Percentiles rank a stretch among this genome's conserved stretches.
These are phyloP conservation scores for Aspergillus baeticus DNA, from an alignment of 495 filamentous ascomycete genomes.

Conservation along the genomic window DNA sequence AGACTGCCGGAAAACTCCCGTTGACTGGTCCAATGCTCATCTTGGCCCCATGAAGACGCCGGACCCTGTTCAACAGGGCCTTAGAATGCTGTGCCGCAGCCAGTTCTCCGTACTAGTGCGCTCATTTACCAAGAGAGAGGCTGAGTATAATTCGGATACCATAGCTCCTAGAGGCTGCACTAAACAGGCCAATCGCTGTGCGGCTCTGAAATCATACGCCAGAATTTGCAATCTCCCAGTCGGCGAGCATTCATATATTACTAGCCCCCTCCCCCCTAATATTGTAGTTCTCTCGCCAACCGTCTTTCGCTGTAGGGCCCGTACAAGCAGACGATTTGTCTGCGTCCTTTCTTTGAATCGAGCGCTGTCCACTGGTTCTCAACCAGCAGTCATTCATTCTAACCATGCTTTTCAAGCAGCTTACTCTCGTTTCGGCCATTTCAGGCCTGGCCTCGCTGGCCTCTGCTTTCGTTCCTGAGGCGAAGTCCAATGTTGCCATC, in stretches of 20 bases:
- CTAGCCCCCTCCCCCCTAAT: constrained; percentile 1
- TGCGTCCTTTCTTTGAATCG: constrained; percentile 50
- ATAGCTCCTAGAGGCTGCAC: not conserved
- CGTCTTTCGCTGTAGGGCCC: constrained; percentile 17
- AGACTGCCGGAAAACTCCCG: too few relatives aligned
- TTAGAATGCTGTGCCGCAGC: not conserved
- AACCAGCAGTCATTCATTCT: constrained; percentile 26
- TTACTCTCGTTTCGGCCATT: constrained; percentile 30
- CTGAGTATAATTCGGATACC: not conserved
- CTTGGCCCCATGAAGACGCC: not conserved
- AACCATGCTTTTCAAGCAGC: constrained; percentile 31
- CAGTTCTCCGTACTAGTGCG: too few relatives aligned
- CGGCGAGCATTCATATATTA: constrained; percentile 1
- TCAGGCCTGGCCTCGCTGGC: constrained; percentile 30
- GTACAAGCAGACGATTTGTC: constrained; percentile 46
- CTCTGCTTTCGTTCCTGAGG: constrained; percentile 46
- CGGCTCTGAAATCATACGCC: not conserved
- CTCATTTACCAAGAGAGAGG: not conserved
- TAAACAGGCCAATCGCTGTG: not conserved
- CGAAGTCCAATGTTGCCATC: constrained; percentile 59
- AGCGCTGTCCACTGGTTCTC: constrained; percentile 17
- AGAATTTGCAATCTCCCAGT: constrained; percentile 2
- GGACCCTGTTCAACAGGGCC: not conserved
- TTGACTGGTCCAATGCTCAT: not conserved
- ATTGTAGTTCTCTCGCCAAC: not conserved